phyloP scores from a whole-genome alignment of 2,329 filamentous ascomycete species.

The Chrysosphaeria jannelii region DNA sequence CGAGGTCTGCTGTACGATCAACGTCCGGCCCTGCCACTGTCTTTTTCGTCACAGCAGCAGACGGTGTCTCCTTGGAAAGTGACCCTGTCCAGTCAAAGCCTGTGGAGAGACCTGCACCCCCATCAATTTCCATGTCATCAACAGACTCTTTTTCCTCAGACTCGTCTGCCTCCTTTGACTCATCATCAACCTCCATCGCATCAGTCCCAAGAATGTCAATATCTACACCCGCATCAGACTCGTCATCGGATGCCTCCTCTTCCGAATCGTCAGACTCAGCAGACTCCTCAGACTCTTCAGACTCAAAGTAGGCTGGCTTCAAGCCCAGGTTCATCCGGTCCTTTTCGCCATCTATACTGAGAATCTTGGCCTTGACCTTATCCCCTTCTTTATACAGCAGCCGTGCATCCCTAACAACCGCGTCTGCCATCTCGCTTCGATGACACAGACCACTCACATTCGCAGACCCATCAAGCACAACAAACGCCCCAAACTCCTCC shows the following conservation, averaged over 20 bases:
- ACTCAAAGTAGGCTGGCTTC: constrained; percentile 68
- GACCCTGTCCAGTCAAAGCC: constrained; percentile 76
- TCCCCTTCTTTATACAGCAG: constrained; percentile 80
- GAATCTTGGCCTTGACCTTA: constrained; percentile 66
- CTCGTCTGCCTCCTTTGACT: constrained; percentile 10
- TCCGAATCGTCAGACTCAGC: constrained; percentile 19
- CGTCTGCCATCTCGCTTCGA: constrained; percentile 70
- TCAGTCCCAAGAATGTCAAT: constrained; percentile 5
- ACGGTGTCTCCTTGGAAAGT: constrained; percentile 20
- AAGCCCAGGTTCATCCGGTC: constrained; percentile 67
- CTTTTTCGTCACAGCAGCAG: constrained; percentile 34
- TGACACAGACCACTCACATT: constrained; percentile 89
- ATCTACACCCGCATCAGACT: constrained; percentile 16
- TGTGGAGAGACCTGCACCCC: constrained; percentile 25
- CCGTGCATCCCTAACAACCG: constrained; percentile 50
- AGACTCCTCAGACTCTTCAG: constrained; percentile 8
- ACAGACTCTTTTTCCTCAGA: constrained; percentile 13
- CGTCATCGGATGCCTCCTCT: constrained; percentile 12
- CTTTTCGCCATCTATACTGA: constrained; percentile 46
- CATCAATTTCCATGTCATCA: no score
- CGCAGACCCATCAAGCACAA: constrained; percentile 58
- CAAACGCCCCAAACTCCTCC: constrained; percentile 82
- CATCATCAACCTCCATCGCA: constrained; percentile 1
- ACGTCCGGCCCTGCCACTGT: constrained; percentile 51
- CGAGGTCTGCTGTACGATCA: constrained; percentile 76